phyloP scores from a whole-genome alignment of 345 rosid species.

The Triadica sebifera region DNA sequence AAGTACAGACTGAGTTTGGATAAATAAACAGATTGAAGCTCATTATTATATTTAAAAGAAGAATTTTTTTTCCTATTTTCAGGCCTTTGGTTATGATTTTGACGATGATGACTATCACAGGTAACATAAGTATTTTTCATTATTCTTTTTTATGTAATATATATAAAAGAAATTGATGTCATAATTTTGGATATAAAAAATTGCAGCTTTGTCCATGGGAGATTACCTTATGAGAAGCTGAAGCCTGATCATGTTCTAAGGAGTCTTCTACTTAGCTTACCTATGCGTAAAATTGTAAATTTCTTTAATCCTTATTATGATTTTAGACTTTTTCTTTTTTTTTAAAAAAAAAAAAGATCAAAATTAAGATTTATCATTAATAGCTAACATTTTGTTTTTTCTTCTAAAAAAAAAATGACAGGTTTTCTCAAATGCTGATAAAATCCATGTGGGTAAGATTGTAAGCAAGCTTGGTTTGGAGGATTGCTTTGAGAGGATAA shows the following conservation, averaged over 20 bases:
- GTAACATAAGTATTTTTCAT: no score
- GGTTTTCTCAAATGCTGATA: slow-evolving; percentile 83
- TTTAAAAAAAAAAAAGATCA: no score
- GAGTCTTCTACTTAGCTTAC: slow-evolving; percentile 22
- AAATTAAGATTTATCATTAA: no score
- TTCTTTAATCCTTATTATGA: neutral
- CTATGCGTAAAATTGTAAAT: slow-evolving; percentile 26
- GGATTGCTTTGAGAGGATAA: slow-evolving; percentile 77
- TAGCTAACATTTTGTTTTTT: no score
- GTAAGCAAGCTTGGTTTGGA: slow-evolving; percentile 58
- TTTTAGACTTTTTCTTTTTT: no score
- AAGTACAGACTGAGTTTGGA: no score
- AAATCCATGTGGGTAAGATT: slow-evolving; percentile 47
- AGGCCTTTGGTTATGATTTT: slow-evolving; percentile 30
- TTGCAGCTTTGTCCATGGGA: slow-evolving; percentile 27
- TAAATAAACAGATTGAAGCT: no score
- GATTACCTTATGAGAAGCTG: slow-evolving; percentile 21
- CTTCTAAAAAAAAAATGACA: slow-evolving; percentile 17
- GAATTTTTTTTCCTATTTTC: neutral
- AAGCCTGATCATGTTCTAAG: slow-evolving; percentile 21
- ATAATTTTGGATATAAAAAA: neutral
- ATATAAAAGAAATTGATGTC: neutral
- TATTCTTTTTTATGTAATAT: no score
- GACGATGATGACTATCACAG: slow-evolving; percentile 27
- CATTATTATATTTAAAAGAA: no score